Conservation (phyloP, 202 grass and related monocot genomes). For the Setaria italica region DNA sequence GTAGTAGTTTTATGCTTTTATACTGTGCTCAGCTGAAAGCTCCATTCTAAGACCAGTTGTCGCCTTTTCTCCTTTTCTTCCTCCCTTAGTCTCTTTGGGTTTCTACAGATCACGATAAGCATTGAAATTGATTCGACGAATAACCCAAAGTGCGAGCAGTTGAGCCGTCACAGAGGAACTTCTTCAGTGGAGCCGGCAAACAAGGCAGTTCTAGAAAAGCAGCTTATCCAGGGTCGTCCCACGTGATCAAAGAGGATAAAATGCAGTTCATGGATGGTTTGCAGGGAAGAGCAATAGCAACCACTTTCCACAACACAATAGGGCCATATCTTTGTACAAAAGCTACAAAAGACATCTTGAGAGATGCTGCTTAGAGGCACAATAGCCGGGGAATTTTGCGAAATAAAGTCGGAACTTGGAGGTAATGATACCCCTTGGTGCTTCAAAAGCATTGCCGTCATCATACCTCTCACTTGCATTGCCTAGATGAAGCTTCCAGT, state of each 20-base stretch:
- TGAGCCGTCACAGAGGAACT: not conserved
- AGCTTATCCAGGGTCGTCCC: not conserved
- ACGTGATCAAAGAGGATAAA: not conserved
- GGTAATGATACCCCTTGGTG: conserved; percentile 26
- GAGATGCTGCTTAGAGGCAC: conserved; percentile 1
- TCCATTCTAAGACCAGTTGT: too few species aligned
- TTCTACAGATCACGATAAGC: conserved; percentile 10
- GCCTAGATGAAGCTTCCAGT: conserved; percentile 34
- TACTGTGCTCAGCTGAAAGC: conserved; percentile 1
- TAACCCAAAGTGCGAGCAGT: conserved; percentile 5
- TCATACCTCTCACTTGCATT: conserved; percentile 38
- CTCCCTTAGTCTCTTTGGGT: not conserved
- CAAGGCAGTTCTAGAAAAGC: conserved; percentile 3
- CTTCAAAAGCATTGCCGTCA: conserved; percentile 48
- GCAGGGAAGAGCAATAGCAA: not conserved
- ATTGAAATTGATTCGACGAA: not conserved
- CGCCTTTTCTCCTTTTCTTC: not conserved
- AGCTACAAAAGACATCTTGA: conserved; percentile 3
- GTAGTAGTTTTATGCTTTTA: not conserved
- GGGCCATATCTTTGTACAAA: conserved; percentile 30
- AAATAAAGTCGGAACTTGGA: conserved; percentile 17
- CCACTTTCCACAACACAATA: conserved; percentile 20
- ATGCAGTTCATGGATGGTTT: not conserved
- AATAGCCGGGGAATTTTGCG: conserved; percentile 1
- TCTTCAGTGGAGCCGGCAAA: conserved; percentile 25